phyloP scores from a whole-genome alignment of 1,284 basidiomycete species.

The Ceratobasidium theobromae region DNA sequence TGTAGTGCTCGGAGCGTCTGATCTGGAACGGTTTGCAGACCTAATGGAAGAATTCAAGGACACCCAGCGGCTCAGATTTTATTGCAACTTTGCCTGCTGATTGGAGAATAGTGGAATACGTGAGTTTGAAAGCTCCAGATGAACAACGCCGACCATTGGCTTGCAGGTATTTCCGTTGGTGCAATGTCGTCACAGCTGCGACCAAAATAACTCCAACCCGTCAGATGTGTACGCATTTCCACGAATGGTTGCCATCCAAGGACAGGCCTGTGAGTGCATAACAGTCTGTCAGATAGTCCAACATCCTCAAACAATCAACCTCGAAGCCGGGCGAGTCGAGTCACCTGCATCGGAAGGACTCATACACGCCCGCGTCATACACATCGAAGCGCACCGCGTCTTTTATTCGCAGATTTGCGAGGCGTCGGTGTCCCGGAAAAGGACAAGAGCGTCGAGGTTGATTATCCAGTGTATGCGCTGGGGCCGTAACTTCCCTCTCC shows the following conservation, averaged over 20 bases:
- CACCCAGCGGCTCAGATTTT: constrained; percentile 59
- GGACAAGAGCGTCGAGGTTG: constrained; percentile 41
- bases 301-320: constrained; percentile 45
- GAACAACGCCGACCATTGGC: too few relatives aligned
- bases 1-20: constrained; percentile 21
- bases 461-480: constrained; percentile 48
- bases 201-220: constrained; percentile 1
- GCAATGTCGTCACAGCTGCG: background rate
- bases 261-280: constrained; percentile 49
- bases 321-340: constrained; percentile 22
- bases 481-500: constrained; percentile 45
- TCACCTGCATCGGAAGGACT: constrained; percentile 38
- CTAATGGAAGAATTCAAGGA: constrained; percentile 40
- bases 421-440: too few relatives aligned
- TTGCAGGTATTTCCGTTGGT: constrained; percentile 51
- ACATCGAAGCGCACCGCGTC: constrained; percentile 47
- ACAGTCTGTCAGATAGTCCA: constrained; percentile 52
- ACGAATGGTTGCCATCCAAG: constrained; percentile 47
- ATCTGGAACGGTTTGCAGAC: background rate
- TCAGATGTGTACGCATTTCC: constrained; percentile 49
- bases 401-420: constrained; percentile 28
- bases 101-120: constrained; percentile 69
- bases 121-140: constrained; percentile 41
- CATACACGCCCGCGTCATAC: constrained; percentile 53
- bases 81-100: constrained; percentile 56